These are phyloP conservation scores for Dothideomycetidae sp. DNA, from an alignment of 2,329 filamentous ascomycete genomes.

Conservation along the genomic window DNA sequence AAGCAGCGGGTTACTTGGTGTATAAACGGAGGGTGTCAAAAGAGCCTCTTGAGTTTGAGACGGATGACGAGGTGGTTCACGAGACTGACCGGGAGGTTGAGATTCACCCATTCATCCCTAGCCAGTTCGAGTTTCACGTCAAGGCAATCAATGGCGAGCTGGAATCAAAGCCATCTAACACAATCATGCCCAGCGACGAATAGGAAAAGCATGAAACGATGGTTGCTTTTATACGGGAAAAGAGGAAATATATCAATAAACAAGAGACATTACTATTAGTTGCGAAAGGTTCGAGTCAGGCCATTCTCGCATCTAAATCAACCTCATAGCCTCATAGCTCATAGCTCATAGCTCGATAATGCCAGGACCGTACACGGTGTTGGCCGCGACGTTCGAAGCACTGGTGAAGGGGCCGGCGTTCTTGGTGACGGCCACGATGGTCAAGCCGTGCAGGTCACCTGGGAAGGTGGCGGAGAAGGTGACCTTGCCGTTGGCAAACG, in stretches of 20 bases:
- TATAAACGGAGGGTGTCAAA: neutral
- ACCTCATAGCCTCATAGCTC: too few relatives aligned
- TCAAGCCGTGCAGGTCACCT: slow-evolving; percentile 36
- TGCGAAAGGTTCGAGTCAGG: too few relatives aligned
- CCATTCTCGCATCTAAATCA: too few relatives aligned
- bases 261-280: too few relatives aligned
- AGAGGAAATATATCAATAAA: too few relatives aligned
- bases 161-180: neutral
- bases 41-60: neutral
- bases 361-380: slow-evolving; percentile 33
- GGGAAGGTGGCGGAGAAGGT: slow-evolving; percentile 40
- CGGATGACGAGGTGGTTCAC: neutral
- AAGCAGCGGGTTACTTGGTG: slow-evolving; percentile 1
- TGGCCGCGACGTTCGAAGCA: slow-evolving; percentile 23
- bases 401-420: slow-evolving; percentile 25
- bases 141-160: neutral
- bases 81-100: neutral
- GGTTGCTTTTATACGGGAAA: too few relatives aligned
- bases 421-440: slow-evolving; percentile 37
- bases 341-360: slow-evolving; percentile 35
- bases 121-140: slow-evolving; percentile 1
- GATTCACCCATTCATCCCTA: neutral
- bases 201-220: too few relatives aligned
- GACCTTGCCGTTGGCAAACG: slow-evolving; percentile 26
- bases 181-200: too few relatives aligned